Conservation (phyloP, 495 filamentous ascomycete species). For the Podospora appendiculata region DNA sequence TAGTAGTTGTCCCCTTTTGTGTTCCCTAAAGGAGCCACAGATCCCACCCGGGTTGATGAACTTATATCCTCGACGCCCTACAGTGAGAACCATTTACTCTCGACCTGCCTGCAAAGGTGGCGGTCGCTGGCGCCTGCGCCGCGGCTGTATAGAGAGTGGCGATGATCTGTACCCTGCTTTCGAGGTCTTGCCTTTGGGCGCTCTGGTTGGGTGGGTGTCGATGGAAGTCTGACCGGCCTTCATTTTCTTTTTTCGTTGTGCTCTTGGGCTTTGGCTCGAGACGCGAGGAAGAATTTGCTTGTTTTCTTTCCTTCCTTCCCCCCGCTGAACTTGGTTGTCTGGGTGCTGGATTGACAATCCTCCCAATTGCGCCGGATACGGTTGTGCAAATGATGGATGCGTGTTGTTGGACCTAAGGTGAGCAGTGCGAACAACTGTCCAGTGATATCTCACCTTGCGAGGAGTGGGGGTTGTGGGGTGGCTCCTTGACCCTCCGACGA, state of each 20-base stretch:
- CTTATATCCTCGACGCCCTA: constrained; percentile 50
- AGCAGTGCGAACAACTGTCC: no score
- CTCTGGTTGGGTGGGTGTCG: constrained; percentile 49
- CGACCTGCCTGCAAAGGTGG: constrained; percentile 44
- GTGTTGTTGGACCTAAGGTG: no score
- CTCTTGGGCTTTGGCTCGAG: constrained; percentile 27
- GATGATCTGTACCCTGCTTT: constrained; percentile 55
- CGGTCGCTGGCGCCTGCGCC: constrained; percentile 22
- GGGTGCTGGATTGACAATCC: no score
- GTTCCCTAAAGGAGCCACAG: constrained; percentile 65
- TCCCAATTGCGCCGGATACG: no score
- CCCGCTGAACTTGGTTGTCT: no score
- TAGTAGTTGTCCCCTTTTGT: constrained; percentile 75
- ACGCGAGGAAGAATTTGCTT: constrained; percentile 32
- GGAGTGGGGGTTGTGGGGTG: no score
- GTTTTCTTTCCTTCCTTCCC: background rate
- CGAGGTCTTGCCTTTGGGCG: constrained; percentile 45
- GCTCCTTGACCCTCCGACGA: no score
- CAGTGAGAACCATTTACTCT: constrained; percentile 48
- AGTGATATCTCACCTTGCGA: no score
- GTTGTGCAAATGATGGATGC: no score
- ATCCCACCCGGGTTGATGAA: constrained; percentile 57
- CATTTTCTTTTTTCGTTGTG: constrained; percentile 40
- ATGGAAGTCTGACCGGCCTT: constrained; percentile 58
- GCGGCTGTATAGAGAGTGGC: constrained; percentile 51